Evolutionary conservation across 768 basidiomycete species (phyloP).

Genomic region (Lyophyllum semitale): DNA sequence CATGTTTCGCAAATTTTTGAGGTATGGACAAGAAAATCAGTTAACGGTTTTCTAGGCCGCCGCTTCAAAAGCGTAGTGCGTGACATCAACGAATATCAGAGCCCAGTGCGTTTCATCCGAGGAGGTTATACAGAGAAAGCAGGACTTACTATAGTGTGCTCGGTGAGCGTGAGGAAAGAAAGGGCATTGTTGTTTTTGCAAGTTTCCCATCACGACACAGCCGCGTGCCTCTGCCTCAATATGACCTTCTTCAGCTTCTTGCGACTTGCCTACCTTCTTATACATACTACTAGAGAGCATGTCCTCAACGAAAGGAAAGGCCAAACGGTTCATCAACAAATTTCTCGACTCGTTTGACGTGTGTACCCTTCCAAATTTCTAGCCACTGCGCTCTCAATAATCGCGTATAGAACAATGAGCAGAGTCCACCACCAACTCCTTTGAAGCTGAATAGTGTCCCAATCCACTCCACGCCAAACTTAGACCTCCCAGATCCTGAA

Average conservation of each 20-base stretch:
- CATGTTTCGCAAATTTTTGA: not conserved
- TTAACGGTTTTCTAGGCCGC: conserved; percentile 37
- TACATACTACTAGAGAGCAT: too few relatives aligned
- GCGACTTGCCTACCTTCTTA: too few relatives aligned
- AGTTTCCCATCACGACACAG: too few relatives aligned
- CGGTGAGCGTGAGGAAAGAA: not conserved
- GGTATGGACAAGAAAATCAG: conserved; percentile 9
- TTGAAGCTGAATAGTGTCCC: conserved; percentile 15
- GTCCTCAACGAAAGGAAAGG: conserved; percentile 11
- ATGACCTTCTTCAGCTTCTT: too few relatives aligned
- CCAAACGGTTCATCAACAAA: conserved; percentile 21
- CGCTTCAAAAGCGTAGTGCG: conserved; percentile 32
- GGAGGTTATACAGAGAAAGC: not conserved
- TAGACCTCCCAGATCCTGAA: conserved; percentile 5
- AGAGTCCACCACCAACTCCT: too few relatives aligned
- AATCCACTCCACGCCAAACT: not conserved
- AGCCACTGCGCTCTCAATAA: too few relatives aligned
- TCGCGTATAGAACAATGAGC: too few relatives aligned
- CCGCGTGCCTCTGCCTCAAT: too few relatives aligned
- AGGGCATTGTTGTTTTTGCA: too few relatives aligned
- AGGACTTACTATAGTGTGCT: conserved; percentile 4
- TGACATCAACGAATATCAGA: conserved; percentile 39
- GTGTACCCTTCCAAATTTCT: not conserved
- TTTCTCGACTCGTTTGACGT: conserved; percentile 16
- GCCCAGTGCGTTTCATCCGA: conserved; percentile 64